These are phyloP conservation scores for Saturnispora galanensis DNA, from an alignment of 805 yeast species.

Conservation along the genomic window DNA sequence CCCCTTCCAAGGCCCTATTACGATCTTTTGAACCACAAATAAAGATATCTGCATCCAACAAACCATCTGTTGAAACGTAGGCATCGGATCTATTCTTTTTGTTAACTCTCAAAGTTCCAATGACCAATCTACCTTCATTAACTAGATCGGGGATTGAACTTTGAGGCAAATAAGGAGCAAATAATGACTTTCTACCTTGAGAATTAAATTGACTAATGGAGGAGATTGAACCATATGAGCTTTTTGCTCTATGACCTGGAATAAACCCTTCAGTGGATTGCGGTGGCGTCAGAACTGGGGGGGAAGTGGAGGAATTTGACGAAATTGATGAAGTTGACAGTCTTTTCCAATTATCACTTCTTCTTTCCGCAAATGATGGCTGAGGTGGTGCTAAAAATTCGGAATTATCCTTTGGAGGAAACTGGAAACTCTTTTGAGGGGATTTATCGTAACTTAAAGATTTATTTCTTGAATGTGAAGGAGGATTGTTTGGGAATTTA, in stretches of 20 bases:
- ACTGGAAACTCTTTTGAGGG: conserved; percentile 48
- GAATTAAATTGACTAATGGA: conserved; percentile 32
- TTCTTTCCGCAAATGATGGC: conserved; percentile 40
- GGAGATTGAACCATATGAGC: conserved; percentile 59
- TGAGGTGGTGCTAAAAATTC: conserved; percentile 40
- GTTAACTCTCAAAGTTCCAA: conserved; percentile 89
- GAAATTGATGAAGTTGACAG: conserved; percentile 4
- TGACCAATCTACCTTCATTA: conserved; percentile 81
- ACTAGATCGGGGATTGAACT: conserved; percentile 82
- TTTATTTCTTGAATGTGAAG: conserved; percentile 12
- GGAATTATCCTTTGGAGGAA: conserved; percentile 41
- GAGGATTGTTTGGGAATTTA: conserved; percentile 17
- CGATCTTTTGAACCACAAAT: conserved; percentile 98
- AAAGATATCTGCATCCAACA: conserved; percentile 91
- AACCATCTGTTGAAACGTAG: conserved; percentile 93
- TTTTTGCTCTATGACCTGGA: conserved; percentile 62
- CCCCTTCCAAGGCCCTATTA: conserved; percentile 95
- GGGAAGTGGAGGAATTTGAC: conserved; percentile 33
- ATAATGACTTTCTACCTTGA: conserved; percentile 61
- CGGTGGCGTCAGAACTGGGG: conserved; percentile 23
- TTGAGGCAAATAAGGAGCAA: conserved; percentile 95
- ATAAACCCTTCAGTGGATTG: conserved; percentile 32
- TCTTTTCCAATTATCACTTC: conserved; percentile 22
- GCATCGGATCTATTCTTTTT: conserved; percentile 97
- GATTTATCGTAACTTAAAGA: conserved; percentile 21